phyloP scores from a whole-genome alignment of 345 rosid species.

The Euphorbia pulcherrima region DNA sequence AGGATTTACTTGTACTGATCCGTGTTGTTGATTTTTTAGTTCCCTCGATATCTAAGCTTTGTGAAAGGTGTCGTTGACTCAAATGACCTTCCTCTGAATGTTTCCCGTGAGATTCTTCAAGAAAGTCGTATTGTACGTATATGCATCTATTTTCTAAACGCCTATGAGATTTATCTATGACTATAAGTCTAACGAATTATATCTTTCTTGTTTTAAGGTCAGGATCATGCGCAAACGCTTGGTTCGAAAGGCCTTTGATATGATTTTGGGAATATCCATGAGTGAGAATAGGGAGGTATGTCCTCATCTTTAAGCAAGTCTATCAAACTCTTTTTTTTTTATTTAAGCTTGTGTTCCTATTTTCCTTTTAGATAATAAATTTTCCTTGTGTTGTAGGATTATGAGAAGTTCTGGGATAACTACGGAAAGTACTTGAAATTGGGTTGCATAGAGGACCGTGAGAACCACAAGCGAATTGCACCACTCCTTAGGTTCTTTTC shows the following conservation, averaged over 20 bases:
- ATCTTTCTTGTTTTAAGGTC: constrained; percentile 45
- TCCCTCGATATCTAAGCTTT: constrained; percentile 90
- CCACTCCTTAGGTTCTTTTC: constrained; percentile 93
- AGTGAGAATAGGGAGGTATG: constrained; percentile 85
- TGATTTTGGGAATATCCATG: constrained; percentile 86
- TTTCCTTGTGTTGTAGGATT: constrained; percentile 53
- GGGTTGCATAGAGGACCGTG: constrained; percentile 96
- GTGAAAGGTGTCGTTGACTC: constrained; percentile 98
- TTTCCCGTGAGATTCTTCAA: constrained; percentile 96
- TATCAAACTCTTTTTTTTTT: neutral
- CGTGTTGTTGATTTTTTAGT: constrained; percentile 40
- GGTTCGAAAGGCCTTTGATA: constrained; percentile 88
- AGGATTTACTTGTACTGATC: neutral
- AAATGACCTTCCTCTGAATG: constrained; percentile 93
- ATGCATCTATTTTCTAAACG: neutral
- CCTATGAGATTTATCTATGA: neutral
- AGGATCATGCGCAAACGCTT: constrained; percentile 90
- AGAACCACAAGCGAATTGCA: constrained; percentile 94
- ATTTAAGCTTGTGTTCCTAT: neutral
- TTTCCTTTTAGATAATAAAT: neutral
- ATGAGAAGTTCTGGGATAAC: constrained; percentile 93
- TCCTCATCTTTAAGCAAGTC: neutral
- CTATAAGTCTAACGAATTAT: neutral
- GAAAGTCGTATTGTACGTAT: constrained; percentile 86
- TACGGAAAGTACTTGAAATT: constrained; percentile 79